Conservation (phyloP, 2,329 filamentous ascomycete species). For the Talaromyces atroroseus region DNA sequence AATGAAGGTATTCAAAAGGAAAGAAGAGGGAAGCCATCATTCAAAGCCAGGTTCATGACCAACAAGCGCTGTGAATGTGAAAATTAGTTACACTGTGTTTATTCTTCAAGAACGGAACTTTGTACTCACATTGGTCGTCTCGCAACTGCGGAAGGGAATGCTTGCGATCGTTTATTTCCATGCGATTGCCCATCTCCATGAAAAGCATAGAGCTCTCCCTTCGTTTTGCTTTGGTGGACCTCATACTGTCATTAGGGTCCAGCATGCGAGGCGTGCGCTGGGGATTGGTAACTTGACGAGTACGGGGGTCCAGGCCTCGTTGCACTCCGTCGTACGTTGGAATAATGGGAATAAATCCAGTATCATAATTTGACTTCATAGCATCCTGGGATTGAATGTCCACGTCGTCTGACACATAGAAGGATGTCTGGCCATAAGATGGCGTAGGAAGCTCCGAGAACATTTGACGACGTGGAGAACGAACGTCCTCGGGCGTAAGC, state of each 20-base stretch:
- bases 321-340: conserved; percentile 42
- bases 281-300: conserved; percentile 18
- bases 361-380: conserved; percentile 37
- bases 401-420: conserved; percentile 31
- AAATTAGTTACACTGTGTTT: not conserved
- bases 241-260: conserved; percentile 32
- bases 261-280: conserved; percentile 29
- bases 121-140: conserved; percentile 21
- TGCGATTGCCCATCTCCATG: conserved; percentile 36
- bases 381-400: conserved; percentile 19
- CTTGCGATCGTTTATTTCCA: conserved; percentile 33
- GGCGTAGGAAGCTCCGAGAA: conserved; percentile 63
- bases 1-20: not conserved
- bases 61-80: conserved; percentile 13
- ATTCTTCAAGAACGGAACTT: not conserved
- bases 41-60: conserved; percentile 17
- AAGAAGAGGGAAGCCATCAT: conserved; percentile 5
- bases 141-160: conserved; percentile 19
- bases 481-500: conserved; percentile 51
- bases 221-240: conserved; percentile 40
- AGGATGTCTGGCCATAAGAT: conserved; percentile 54
- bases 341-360: conserved; percentile 49
- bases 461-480: conserved; percentile 60
- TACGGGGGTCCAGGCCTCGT: conserved; percentile 25
- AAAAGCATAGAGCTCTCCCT: conserved; percentile 46